Conservation (phyloP, 495 filamentous ascomycete species). For the Terfezia boudieri region DNA sequence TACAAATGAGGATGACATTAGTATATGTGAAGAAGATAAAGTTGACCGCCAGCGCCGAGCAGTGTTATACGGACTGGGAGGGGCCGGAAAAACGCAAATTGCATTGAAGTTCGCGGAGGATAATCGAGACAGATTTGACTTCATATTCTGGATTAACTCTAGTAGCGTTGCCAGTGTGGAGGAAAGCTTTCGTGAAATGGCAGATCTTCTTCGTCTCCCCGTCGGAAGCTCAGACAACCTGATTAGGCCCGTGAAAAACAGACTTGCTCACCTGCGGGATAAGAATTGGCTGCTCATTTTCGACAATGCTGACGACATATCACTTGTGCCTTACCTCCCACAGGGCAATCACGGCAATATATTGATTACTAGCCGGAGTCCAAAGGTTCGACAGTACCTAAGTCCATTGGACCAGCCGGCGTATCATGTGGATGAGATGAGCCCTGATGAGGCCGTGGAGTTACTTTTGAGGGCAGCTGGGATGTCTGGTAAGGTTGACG, state of each 20-base stretch:
- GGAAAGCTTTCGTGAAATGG: slow-evolving; percentile 7
- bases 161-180: slow-evolving; percentile 7
- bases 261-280: background rate
- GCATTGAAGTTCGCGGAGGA: slow-evolving; percentile 7
- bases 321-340: slow-evolving; percentile 13
- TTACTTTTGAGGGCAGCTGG: background rate
- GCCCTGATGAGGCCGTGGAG: background rate
- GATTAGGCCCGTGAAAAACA: background rate
- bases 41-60: background rate
- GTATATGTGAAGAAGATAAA: too few relatives aligned
- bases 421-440: background rate
- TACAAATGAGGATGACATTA: too few relatives aligned
- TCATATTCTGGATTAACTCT: slow-evolving; percentile 16
- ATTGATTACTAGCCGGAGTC: slow-evolving; percentile 22
- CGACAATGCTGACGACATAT: background rate
- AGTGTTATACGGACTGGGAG: slow-evolving; percentile 8
- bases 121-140: slow-evolving; percentile 12
- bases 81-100: slow-evolving; percentile 7
- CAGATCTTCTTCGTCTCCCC: background rate
- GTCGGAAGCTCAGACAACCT: background rate
- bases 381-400: background rate
- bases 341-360: slow-evolving; percentile 18
- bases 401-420: background rate
- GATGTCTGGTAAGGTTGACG: background rate
- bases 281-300: background rate